Evolutionary conservation across 768 basidiomycete species (phyloP), one percentile per base, ranked within the genome.

Genomic region (Mycena kentingensis): DNA sequence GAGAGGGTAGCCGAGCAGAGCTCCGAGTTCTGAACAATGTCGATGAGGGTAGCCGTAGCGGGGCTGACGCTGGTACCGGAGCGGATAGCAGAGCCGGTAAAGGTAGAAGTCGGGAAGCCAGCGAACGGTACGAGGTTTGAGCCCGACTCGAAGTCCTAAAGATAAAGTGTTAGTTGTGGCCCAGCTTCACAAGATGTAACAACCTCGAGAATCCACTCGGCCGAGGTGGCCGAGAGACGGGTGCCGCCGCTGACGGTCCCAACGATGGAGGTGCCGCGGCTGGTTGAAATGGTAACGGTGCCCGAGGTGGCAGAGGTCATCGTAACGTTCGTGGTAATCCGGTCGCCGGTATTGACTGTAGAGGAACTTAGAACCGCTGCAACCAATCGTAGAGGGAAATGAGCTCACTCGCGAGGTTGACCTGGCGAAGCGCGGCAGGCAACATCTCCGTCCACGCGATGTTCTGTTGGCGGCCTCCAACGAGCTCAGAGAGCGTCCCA

Each of bases 201-300:
- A n/a, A n/a, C n/a, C n/a, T 54, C 52, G n/a, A 54, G 52, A 43
- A 54, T 54, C 52, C 54, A 55, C 54, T 55, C 54, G 42, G 54
- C 54, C 43, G 54, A 55, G 42, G 41, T 38, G 27, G 19, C 43
- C 27, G 54, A 50, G 31, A 55, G 48, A 27, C 48, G 41, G 48
- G 42, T 55, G 54, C 54, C 54, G 28, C 53, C 53, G 35, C 39
- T 43, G 53, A 54, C 53, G 39, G 46, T 54, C 26, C 53, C 53
- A 42, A 54, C 53, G 53, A 54, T 26, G 32, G 53, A 49, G 41
- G 53, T 54, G 19, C 53, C 41, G 19, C 48, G 46, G 53, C 25
- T 45, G 53, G 49, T 54, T 34, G 15, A 3, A 41, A 54, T 49
- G 47, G 53, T 54, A 41, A 54, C 42, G 35, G 32, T 44, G 47